Percentiles rank a stretch among this genome's conserved stretches.
These are phyloP conservation scores for Limonomyces culmigenus DNA, from an alignment of 1,284 basidiomycete species.

Conservation along the genomic window DNA sequence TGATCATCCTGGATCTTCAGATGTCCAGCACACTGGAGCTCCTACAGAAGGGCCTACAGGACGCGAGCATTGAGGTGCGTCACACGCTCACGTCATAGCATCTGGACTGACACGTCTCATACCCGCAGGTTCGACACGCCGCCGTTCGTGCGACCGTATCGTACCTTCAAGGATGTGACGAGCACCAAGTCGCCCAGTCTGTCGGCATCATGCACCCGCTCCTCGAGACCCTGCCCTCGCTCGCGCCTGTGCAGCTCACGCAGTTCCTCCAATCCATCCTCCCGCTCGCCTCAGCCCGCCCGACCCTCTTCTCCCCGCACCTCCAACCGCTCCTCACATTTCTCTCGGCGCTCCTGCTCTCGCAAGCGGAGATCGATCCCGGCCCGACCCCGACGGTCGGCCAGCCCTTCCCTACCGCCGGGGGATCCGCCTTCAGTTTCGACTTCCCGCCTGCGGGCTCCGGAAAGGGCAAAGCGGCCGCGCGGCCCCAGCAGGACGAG, in stretches of 20 bases:
- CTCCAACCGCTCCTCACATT: constrained; percentile 44
- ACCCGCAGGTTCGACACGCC: constrained; percentile 43
- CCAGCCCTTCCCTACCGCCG: constrained; percentile 36
- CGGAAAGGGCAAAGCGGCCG: constrained; percentile 10
- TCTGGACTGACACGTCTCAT: constrained; percentile 1
- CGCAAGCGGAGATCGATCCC: constrained; percentile 47
- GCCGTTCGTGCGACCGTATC: constrained; percentile 45
- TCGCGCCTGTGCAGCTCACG: constrained; percentile 37
- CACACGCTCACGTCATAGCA: background rate
- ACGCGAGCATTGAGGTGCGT: constrained; percentile 40
- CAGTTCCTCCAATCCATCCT: constrained; percentile 52
- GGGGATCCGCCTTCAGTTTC: constrained; percentile 29
- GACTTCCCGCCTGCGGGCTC: constrained; percentile 21
- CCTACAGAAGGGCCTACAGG: constrained; percentile 46
- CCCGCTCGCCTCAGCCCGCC: constrained; percentile 49
- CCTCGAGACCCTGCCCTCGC: constrained; percentile 43
- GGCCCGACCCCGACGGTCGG: constrained; percentile 62
- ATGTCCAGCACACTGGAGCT: constrained; percentile 44
- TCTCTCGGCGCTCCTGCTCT: constrained; percentile 46
- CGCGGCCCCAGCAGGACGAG: constrained; percentile 22
- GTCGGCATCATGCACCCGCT: constrained; percentile 43
- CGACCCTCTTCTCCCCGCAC: constrained; percentile 51
- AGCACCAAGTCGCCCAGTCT: constrained; percentile 36
- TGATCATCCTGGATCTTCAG: constrained; percentile 56
- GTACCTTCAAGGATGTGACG: constrained; percentile 32